Percentiles rank a stretch among this genome's conserved stretches.
Evolutionary conservation across 1,139 yeast genomes (phyloP).

Genomic region (Hyphopichia burtonii): DNA sequence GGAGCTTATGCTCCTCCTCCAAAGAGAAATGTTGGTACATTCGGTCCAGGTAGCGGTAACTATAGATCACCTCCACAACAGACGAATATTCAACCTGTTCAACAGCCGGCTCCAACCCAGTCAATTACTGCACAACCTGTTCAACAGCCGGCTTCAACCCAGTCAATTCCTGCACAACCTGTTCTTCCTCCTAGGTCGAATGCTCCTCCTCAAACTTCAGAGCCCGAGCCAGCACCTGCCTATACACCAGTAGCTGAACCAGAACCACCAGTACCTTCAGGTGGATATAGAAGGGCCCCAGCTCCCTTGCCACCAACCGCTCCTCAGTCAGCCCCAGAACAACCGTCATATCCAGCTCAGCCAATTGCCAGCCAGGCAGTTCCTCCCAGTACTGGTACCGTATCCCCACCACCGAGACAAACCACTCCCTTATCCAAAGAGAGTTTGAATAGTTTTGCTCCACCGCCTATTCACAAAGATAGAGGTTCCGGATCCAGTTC

Average conservation of each 20-base stretch:
- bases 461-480: slow-evolving; percentile 39
- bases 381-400: no score
- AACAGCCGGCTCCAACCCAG: slow-evolving; percentile 3
- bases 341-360: slow-evolving; percentile 18
- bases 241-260: background rate
- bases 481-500: slow-evolving; percentile 10
- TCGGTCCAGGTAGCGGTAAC: background rate
- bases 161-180: slow-evolving; percentile 4
- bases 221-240: background rate
- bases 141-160: slow-evolving; percentile 5
- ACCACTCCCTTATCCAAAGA: slow-evolving; percentile 17
- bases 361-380: no score
- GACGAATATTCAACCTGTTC: slow-evolving; percentile 8
- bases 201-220: background rate
- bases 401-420: no score
- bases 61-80: slow-evolving; percentile 7
- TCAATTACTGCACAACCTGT: slow-evolving; percentile 6
- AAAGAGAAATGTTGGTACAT: slow-evolving; percentile 24
- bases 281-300: background rate
- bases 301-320: slow-evolving; percentile 1
- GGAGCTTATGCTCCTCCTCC: slow-evolving; percentile 40
- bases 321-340: slow-evolving; percentile 7
- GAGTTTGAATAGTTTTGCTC: slow-evolving; percentile 25
- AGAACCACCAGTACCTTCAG: background rate
- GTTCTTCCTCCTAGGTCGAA: background rate